Evolutionary conservation across 1,284 basidiomycete genomes (phyloP), one percentile per base, ranked within the genome.

Genomic region (Ceratobasidium sp.): DNA sequence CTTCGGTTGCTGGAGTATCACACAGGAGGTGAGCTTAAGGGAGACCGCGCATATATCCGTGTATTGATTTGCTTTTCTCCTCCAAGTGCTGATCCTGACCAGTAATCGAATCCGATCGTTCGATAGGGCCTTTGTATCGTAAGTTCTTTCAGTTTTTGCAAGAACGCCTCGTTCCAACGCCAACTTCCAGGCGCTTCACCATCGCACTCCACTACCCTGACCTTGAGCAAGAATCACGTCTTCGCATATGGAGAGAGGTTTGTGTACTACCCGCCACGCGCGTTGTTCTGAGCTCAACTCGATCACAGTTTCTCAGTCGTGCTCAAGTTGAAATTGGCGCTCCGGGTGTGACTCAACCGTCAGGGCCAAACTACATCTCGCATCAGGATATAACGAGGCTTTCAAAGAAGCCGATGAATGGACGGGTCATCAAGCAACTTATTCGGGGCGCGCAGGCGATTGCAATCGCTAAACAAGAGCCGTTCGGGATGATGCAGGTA

Each of bases 91-190:
- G 39, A 71, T 71, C 20, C 53, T 71, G 18, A 71, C 51, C 3
- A 71, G 53, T 15, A 58, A 58, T 42, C 51, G 69, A 15, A 46
- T 71, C 10, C 69, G 69, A 40, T 56, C 39, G 15, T 60, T 71
- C 40, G 69, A 71, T 40, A 44, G 42, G n/a, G 69, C 53, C 40
- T 71, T 71, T 60, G 33, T 40, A 20, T 71, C 69, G 69, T 71
- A 44, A 60, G 69, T 44, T 7, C 7, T 44, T 15, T 23, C 9
- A 13, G 4, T 28, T 18, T n/a, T 33, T 15, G 13, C 39, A 26
- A 20, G 28, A 1, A 51, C 49, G 5, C 18, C 49, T 69, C 13
- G 46, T 20, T 39, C 49, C 39, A 2, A 51, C 26, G 26, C 39
- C 13, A 20, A 33, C 26, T 44, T 20, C 26, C 23, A 69, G 67